These are phyloP conservation scores for Blastomyces emzantsi DNA, from an alignment of 2,329 filamentous ascomycete species.

Conservation along the genomic window DNA sequence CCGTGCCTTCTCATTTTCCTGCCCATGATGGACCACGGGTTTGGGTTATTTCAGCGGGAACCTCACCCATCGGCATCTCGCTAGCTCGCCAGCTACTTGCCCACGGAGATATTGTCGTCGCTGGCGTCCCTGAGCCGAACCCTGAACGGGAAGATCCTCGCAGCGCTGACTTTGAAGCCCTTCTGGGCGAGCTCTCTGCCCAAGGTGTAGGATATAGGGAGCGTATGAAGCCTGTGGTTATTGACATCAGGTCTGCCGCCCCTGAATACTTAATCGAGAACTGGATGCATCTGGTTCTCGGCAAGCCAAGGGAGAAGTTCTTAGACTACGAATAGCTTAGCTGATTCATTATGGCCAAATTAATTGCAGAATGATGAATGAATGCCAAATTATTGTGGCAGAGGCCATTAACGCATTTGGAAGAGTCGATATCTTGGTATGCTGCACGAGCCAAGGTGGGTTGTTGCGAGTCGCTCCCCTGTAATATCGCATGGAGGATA, in stretches of 20 bases:
- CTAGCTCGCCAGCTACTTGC: slow-evolving; percentile 71
- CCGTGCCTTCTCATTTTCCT: slow-evolving; percentile 44
- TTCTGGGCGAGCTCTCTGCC: slow-evolving; percentile 52
- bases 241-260: slow-evolving; percentile 45
- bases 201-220: slow-evolving; percentile 68
- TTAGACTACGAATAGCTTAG: neutral
- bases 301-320: neutral
- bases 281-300: neutral
- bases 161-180: slow-evolving; percentile 68
- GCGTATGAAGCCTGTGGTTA: slow-evolving; percentile 54
- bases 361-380: slow-evolving; percentile 46
- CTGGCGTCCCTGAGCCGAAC: slow-evolving; percentile 69
- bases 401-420: slow-evolving; percentile 79
- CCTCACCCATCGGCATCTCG: slow-evolving; percentile 75
- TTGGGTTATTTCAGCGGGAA: slow-evolving; percentile 84
- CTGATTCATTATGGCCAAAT: neutral
- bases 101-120: slow-evolving; percentile 87
- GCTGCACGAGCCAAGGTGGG: slow-evolving; percentile 76
- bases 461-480: neutral
- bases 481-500: neutral
- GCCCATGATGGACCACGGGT: slow-evolving; percentile 63
- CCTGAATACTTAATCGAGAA: neutral
- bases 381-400: slow-evolving; percentile 78
- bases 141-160: slow-evolving; percentile 64
- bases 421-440: slow-evolving; percentile 79